These are phyloP conservation scores for Scytalidium lignicola DNA, from an alignment of 2,329 filamentous ascomycete species.

Conservation along the genomic window DNA sequence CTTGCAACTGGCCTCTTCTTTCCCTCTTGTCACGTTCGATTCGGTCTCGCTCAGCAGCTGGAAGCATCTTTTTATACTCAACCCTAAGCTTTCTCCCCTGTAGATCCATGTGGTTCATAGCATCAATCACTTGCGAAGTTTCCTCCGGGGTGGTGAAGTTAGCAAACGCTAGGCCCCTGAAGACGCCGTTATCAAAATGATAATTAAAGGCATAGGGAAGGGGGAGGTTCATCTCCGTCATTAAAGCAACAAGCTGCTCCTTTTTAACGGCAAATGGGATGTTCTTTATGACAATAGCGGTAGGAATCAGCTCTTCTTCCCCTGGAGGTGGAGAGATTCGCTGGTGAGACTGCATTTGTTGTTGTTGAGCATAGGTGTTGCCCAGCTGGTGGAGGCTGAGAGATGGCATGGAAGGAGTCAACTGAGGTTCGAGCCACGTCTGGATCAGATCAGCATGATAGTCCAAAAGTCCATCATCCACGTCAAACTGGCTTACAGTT, in stretches of 20 bases:
- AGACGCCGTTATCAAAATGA: constrained; percentile 97
- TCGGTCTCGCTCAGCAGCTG: constrained; percentile 85
- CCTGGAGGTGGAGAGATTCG: constrained; percentile 12
- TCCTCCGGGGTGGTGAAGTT: constrained; percentile 97
- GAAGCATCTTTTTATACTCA: constrained; percentile 99
- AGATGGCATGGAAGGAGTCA: constrained; percentile 38
- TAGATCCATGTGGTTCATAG: constrained; percentile 92
- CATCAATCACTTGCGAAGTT: constrained; percentile 85
- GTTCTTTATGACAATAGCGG: constrained; percentile 98
- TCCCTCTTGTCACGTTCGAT: constrained; percentile 97
- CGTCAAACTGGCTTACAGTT: constrained; percentile 52
- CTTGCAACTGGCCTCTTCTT: constrained; percentile 89
- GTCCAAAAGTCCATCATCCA: constrained; percentile 4
- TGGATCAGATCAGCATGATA: constrained; percentile 29
- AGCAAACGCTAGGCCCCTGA: constrained; percentile 91
- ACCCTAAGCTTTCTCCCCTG: constrained; percentile 92
- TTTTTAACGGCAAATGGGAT: constrained; percentile 98
- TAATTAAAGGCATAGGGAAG: constrained; percentile 99
- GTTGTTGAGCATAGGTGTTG: constrained; percentile 28
- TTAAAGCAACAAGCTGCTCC: constrained; percentile 85
- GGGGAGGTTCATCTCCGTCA: constrained; percentile 90
- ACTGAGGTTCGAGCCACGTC: constrained; percentile 59
- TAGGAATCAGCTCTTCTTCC: constrained; percentile 85
- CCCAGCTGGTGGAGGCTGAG: constrained; percentile 35
- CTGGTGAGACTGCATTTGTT: constrained; percentile 14